Conservation (phyloP, 1,139 yeast genomes). For the Zygosaccharomyces pseudobailii region DNA sequence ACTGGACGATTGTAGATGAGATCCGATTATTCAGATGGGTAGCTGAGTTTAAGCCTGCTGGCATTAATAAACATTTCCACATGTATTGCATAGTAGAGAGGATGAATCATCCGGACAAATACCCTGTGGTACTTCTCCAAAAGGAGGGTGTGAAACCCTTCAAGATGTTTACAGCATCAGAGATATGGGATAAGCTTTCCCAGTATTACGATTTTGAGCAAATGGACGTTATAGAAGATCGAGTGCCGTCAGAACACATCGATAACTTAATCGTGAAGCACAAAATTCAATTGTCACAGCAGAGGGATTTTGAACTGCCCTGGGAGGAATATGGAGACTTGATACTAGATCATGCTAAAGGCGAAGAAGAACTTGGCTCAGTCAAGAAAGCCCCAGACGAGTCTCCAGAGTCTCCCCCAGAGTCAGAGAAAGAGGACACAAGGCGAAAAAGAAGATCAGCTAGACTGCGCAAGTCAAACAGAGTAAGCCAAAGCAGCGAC, state of each 20-base stretch:
- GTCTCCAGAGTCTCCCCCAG: background rate
- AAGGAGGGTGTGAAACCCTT: conserved; percentile 26
- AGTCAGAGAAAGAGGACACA: background rate
- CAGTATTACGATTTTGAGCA: conserved; percentile 52
- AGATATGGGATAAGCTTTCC: conserved; percentile 55
- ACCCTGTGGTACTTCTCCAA: conserved; percentile 29
- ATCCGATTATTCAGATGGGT: conserved; percentile 59
- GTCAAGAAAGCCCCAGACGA: background rate
- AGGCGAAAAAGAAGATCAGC: conserved; percentile 9
- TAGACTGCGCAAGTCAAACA: conserved; percentile 9
- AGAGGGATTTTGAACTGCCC: conserved; percentile 40
- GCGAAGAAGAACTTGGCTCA: conserved; percentile 15
- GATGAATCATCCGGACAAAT: conserved; percentile 40
- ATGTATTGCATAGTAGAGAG: conserved; percentile 51
- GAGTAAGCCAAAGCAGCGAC: conserved; percentile 5
- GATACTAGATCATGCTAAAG: conserved; percentile 38
- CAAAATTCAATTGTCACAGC: conserved; percentile 19
- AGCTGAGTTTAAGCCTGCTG: conserved; percentile 64
- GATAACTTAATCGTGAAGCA: conserved; percentile 19
- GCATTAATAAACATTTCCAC: conserved; percentile 51
- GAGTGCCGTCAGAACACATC: conserved; percentile 8
- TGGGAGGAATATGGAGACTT: conserved; percentile 43
- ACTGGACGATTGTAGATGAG: conserved; percentile 63
- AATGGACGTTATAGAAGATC: conserved; percentile 49
- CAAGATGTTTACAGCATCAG: conserved; percentile 41